Evolutionary conservation across 768 basidiomycete species (phyloP).

Genomic region (Paxillus ammoniavirescens): DNA sequence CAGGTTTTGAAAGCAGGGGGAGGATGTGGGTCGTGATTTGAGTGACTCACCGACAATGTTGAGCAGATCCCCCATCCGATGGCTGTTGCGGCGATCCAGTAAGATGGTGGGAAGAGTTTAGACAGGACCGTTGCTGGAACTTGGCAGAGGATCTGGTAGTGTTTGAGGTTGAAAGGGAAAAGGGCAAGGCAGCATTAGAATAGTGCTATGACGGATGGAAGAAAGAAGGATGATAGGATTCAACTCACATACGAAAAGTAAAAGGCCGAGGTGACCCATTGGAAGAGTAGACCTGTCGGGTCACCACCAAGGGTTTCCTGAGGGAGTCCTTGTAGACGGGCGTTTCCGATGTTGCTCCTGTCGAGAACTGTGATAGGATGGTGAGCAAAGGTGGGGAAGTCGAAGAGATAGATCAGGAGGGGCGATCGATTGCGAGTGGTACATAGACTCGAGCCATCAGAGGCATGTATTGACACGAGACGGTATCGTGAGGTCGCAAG

Average conservation of each 20-base stretch:
- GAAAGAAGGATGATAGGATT: background rate
- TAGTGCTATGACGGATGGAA: background rate
- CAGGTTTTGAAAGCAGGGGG: no score
- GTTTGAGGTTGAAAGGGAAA: background rate
- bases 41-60: slow-evolving; percentile 56
- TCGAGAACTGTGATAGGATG: slow-evolving; percentile 47
- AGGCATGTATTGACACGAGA: no score
- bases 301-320: slow-evolving; percentile 67
- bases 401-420: background rate
- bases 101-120: slow-evolving; percentile 65
- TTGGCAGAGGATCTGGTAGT: slow-evolving; percentile 60
- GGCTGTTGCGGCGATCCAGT: slow-evolving; percentile 65
- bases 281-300: slow-evolving; percentile 59
- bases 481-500: no score
- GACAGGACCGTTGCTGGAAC: slow-evolving; percentile 64
- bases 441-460: no score
- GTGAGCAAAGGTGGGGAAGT: background rate
- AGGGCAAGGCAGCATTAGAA: background rate
- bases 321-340: slow-evolving; percentile 71
- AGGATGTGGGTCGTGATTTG: background rate
- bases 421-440: background rate
- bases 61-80: slow-evolving; percentile 78
- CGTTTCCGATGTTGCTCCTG: slow-evolving; percentile 77
- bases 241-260: slow-evolving; percentile 71
- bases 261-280: slow-evolving; percentile 76